These are phyloP conservation scores for Penicillium chermesinum DNA, from an alignment of 495 filamentous ascomycete genomes.

Conservation along the genomic window DNA sequence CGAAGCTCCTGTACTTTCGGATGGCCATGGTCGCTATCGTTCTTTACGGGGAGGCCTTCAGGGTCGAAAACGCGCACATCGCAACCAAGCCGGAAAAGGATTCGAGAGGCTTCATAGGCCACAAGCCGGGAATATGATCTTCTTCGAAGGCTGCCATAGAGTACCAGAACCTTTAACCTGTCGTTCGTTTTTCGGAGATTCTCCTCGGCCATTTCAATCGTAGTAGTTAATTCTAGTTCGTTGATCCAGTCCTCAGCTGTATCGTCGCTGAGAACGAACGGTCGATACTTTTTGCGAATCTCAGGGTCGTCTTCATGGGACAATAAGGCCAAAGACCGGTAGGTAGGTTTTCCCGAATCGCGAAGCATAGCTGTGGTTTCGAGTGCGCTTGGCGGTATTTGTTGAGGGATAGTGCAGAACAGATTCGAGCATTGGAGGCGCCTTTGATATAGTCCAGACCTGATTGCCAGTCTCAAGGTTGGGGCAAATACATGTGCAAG, in stretches of 20 bases:
- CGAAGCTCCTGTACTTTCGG: slow-evolving; percentile 63
- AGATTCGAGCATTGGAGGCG: too few species aligned
- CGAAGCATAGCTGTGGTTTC: too few species aligned
- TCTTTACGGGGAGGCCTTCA: slow-evolving; percentile 55
- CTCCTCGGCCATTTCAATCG: slow-evolving; percentile 45
- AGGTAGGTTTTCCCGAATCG: not conserved
- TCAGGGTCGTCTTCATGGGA: slow-evolving; percentile 41
- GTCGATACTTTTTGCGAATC: slow-evolving; percentile 51
- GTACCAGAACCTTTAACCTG: slow-evolving; percentile 55
- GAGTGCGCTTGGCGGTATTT: too few species aligned
- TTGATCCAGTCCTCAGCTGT: slow-evolving; percentile 49
- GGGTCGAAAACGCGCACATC: slow-evolving; percentile 66
- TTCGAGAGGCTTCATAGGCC: slow-evolving; percentile 55
- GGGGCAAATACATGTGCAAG: too few species aligned
- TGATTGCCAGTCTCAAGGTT: too few species aligned
- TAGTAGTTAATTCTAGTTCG: slow-evolving; percentile 53
- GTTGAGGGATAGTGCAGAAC: slow-evolving; percentile 1
- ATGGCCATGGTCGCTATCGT: slow-evolving; percentile 53
- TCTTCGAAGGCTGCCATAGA: slow-evolving; percentile 57
- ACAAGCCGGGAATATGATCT: slow-evolving; percentile 60
- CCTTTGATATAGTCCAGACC: too few species aligned
- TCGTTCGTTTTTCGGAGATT: slow-evolving; percentile 37
- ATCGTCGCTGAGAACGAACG: slow-evolving; percentile 49
- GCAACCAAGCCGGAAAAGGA: slow-evolving; percentile 62
- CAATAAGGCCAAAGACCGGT: slow-evolving; percentile 39